Conservation (phyloP, 2,329 filamentous ascomycete genomes). For the Xylariales sp. region DNA sequence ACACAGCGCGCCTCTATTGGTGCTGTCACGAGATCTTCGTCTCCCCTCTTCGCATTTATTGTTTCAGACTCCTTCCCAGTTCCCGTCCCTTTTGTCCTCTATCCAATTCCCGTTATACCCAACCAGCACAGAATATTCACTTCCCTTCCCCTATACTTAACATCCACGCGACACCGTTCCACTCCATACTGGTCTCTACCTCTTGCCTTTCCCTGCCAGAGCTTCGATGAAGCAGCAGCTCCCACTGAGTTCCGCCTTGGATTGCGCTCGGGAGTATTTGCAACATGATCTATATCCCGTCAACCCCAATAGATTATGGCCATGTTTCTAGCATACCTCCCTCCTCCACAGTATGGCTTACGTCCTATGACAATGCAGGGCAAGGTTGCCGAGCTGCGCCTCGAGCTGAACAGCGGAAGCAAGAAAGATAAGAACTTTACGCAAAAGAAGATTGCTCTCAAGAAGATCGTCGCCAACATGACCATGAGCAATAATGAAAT, state of each 20-base stretch:
- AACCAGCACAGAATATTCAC: background rate
- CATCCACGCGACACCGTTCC: background rate
- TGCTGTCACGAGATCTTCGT: background rate
- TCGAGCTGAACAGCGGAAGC: slow-evolving; percentile 86
- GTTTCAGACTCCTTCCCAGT: background rate
- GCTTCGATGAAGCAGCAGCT: background rate
- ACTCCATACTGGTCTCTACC: slow-evolving; percentile 2
- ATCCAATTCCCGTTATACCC: background rate
- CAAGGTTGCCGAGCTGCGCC: slow-evolving; percentile 95
- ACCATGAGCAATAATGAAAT: slow-evolving; percentile 99
- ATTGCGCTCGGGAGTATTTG: no score
- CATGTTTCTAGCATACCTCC: slow-evolving; percentile 53
- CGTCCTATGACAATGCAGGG: slow-evolving; percentile 69
- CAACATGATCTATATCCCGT: slow-evolving; percentile 16
- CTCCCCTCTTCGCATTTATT: no score
- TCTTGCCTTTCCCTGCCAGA: no score
- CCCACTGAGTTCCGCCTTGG: no score
- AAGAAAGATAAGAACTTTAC: slow-evolving; percentile 98
- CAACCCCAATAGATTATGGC: slow-evolving; percentile 19
- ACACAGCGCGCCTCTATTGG: slow-evolving; percentile 4
- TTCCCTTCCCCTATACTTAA: background rate
- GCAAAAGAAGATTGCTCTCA: slow-evolving; percentile 94
- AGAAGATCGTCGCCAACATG: slow-evolving; percentile 99
- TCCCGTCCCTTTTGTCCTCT: background rate
- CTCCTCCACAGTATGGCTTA: slow-evolving; percentile 38